phyloP scores from a whole-genome alignment of 345 rosid species.

The Eucalyptus viminalis region DNA sequence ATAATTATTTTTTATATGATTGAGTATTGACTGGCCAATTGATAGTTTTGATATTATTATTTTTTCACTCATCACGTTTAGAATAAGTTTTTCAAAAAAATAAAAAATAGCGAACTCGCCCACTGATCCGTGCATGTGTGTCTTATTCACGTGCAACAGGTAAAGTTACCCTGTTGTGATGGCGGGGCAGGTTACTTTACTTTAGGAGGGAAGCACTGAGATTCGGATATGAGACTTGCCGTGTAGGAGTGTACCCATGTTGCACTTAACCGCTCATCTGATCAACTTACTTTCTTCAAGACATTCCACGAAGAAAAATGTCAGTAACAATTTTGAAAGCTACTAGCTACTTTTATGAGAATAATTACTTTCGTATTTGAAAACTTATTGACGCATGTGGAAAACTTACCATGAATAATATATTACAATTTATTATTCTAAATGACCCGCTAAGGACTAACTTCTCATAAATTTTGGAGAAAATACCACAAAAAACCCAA shows the following conservation, averaged over 20 bases:
- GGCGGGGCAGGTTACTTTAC: background rate
- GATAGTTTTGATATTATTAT: fast-evolving
- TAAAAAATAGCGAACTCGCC: background rate
- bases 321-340: background rate
- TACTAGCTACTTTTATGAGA: background rate
- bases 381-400: background rate
- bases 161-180: background rate
- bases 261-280: background rate
- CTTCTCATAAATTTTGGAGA: background rate
- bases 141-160: background rate
- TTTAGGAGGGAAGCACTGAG: background rate
- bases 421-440: background rate
- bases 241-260: background rate
- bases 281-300: background rate
- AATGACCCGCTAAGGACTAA: background rate
- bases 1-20: background rate
- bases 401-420: background rate
- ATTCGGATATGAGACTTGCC: background rate
- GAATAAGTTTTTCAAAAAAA: background rate
- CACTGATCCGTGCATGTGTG: background rate
- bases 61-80: background rate
- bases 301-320: background rate
- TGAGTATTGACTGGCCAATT: background rate
- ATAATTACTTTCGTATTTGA: background rate
- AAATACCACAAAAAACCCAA: background rate